phyloP scores from a whole-genome alignment of 768 basidiomycete genomes.

The Mycena crocata region DNA sequence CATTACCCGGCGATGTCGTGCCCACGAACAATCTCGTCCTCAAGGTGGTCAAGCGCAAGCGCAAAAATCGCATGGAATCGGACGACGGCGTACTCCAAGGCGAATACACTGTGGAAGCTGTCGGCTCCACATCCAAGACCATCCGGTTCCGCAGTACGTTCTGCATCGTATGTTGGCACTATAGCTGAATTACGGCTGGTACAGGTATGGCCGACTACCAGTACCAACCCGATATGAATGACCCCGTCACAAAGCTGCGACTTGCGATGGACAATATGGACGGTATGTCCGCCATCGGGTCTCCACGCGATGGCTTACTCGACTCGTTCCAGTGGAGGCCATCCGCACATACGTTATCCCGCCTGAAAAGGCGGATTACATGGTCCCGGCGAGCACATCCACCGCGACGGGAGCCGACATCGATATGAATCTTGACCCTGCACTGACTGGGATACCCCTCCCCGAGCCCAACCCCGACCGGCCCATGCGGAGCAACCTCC shows the following conservation, averaged over 20 bases:
- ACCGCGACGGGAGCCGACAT: slow-evolving; percentile 35
- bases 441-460: slow-evolving; percentile 42
- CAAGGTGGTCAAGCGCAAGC: slow-evolving; percentile 82
- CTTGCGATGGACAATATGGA: slow-evolving; percentile 84
- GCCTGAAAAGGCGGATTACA: slow-evolving; percentile 74
- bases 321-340: slow-evolving; percentile 66
- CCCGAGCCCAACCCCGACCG: slow-evolving; percentile 28
- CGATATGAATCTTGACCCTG: slow-evolving; percentile 67
- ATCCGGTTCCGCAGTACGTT: slow-evolving; percentile 91
- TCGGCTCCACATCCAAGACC: slow-evolving; percentile 85
- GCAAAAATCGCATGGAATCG: slow-evolving; percentile 35
- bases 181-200: neutral
- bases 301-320: slow-evolving; percentile 1
- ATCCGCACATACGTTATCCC: slow-evolving; percentile 79
- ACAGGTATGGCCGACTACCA: slow-evolving; percentile 96
- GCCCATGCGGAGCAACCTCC: slow-evolving; percentile 65
- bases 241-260: slow-evolving; percentile 78
- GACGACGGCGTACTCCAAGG: slow-evolving; percentile 57
- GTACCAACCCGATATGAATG: slow-evolving; percentile 79
- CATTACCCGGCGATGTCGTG: slow-evolving; percentile 84
- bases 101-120: slow-evolving; percentile 78
- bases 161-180: neutral
- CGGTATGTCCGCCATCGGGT: slow-evolving; percentile 62
- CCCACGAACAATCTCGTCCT: slow-evolving; percentile 85
- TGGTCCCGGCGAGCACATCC: slow-evolving; percentile 42